Conservation (phyloP, 441 rosid species). For the Jatropha podagrica region DNA sequence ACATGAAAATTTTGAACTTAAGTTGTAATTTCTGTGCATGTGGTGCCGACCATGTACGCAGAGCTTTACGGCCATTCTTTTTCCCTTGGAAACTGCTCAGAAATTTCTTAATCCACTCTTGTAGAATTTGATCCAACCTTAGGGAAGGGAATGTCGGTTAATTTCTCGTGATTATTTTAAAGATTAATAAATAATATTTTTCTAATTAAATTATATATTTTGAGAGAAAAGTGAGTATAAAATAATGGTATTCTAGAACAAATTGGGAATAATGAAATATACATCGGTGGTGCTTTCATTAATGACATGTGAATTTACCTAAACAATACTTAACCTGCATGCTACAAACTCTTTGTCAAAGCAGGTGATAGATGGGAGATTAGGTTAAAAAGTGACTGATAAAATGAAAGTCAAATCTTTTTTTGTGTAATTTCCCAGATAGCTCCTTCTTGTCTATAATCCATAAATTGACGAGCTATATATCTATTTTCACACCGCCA, state of each 20-base stretch:
- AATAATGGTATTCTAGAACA: neutral
- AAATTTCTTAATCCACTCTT: constrained; percentile 11
- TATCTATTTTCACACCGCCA: neutral
- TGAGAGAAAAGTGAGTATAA: neutral
- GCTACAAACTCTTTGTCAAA: constrained; percentile 8
- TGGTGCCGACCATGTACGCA: neutral
- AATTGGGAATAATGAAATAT: neutral
- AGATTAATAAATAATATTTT: too few relatives aligned
- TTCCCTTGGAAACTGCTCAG: constrained; percentile 17
- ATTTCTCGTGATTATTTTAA: too few relatives aligned
- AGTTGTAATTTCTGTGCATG: too few relatives aligned
- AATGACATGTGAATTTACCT: constrained; percentile 22
- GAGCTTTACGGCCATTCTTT: neutral
- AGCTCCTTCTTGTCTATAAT: neutral
- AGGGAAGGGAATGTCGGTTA: neutral
- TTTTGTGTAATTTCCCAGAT: constrained; percentile 22
- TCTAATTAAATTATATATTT: too few relatives aligned
- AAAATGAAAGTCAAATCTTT: constrained; percentile 12
- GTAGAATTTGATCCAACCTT: too few relatives aligned
- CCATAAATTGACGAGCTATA: neutral
- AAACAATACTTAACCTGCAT: constrained; percentile 21
- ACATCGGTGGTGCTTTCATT: neutral
- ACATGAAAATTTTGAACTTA: neutral
- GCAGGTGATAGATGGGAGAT: constrained; percentile 26
- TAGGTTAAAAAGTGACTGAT: constrained; percentile 23